These are phyloP conservation scores for Thymus mandschuricus DNA, from an alignment of 257 asterid species.

Conservation along the genomic window DNA sequence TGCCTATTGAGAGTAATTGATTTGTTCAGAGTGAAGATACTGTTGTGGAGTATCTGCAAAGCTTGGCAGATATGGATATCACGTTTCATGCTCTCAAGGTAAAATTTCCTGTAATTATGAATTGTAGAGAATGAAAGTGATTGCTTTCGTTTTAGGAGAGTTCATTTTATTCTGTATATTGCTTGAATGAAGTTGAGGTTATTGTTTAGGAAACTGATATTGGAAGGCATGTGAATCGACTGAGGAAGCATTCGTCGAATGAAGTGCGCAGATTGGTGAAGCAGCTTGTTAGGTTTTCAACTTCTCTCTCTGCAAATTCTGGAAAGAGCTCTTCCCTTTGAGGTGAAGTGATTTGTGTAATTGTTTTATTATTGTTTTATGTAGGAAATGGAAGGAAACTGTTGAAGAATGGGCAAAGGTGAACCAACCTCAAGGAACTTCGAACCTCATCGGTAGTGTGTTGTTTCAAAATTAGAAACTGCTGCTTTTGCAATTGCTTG, in stretches of 20 bases:
- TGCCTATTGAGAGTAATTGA: not conserved
- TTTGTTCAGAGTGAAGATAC: conserved; percentile 64
- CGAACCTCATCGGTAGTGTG: conserved; percentile 63
- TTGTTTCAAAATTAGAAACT: conserved; percentile 13
- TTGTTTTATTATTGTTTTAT: conserved; percentile 3
- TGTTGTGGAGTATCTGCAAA: conserved; percentile 74
- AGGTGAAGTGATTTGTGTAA: conserved; percentile 3
- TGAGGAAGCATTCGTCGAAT: conserved; percentile 78
- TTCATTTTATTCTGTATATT: not conserved
- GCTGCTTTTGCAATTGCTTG: conserved; percentile 11
- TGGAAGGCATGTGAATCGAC: conserved; percentile 83
- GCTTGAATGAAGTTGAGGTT: conserved; percentile 23
- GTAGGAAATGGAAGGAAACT: conserved; percentile 92
- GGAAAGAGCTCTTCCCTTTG: not conserved
- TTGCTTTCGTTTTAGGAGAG: conserved; percentile 27
- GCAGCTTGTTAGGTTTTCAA: conserved; percentile 79
- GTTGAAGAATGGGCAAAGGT: conserved; percentile 93
- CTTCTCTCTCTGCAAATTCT: not conserved
- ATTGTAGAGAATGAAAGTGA: not conserved
- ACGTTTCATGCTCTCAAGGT: conserved; percentile 84
- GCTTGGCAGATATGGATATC: conserved; percentile 85
- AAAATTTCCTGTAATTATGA: not conserved
- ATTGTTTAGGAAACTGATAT: conserved; percentile 76
- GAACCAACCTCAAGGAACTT: conserved; percentile 59
- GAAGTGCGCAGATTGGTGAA: conserved; percentile 88